Base-by-base conservation (phyloP, 2,329 filamentous ascomycete genomes). In the Aspergillus phoenicis region DNA sequence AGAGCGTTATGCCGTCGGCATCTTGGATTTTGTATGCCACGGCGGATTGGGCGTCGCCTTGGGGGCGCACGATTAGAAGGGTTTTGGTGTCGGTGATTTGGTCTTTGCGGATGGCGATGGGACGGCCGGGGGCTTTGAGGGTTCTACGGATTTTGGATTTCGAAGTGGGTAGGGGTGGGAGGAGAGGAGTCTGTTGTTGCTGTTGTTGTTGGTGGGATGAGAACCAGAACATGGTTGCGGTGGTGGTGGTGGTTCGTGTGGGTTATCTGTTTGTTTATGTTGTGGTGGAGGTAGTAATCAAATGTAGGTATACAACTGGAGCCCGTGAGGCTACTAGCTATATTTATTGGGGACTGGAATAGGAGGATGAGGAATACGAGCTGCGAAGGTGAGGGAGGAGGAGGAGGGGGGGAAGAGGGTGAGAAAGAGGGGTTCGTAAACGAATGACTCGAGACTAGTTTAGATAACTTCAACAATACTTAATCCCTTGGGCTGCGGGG, bases 41-140 rank as follows among this genome's bases (percentile, higher is more conserved):
- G 13, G 57, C 58, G 47, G 62, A 61, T 20, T 62, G 49, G 4
- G 61, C 48, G 45, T 69, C 65, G 43, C 68, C 67, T 39, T 64
- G 60, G 5, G 69, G 68, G 24, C 60, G 41, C 4, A 71, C 30
- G n/a, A 68, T 63, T 5, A 72, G 64, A 8, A 62, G 60, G 3
- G 66, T 63, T 57, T 68, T 64, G 24, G 62, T 60, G 2, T 67
- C 64, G 17, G 68, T 63, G 30, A 72, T 63, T 30, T 66, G 65
- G 30, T 72, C 70, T 17, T 47, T 59, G 28, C 70, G 67, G 20
- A 71, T 64, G 51, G 65, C 70, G 33, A 72, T 62, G 2, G 65
- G 64, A 26, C 60, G 62, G 10, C 62, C 52, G 2, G 68, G 58
- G 13, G 60, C 15, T 58, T 64, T 64, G 20, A 67, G 39, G 10